phyloP scores from a whole-genome alignment of 345 rosid genomes.

The Raphanus sativus region DNA sequence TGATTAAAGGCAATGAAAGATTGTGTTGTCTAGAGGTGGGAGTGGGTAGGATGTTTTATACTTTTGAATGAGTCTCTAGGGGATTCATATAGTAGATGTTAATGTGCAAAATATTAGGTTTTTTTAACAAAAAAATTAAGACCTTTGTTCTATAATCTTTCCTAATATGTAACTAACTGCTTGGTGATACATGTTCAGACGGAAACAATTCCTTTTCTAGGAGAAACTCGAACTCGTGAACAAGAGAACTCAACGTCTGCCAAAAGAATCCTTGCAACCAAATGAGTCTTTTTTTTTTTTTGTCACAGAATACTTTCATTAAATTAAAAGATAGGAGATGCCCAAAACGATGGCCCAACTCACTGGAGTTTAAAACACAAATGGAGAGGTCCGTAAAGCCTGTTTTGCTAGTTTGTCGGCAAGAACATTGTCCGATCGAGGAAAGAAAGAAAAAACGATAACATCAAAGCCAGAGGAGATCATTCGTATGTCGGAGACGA shows the following conservation, averaged over 20 bases:
- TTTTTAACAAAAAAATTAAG: not conserved
- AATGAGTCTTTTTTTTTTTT: too few relatives aligned
- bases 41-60: slow-evolving; percentile 36
- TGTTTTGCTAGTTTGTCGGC: too few relatives aligned
- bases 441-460: too few relatives aligned
- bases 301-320: too few relatives aligned
- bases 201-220: not conserved
- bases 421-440: too few relatives aligned
- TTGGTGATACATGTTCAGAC: not conserved
- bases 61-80: slow-evolving; percentile 35
- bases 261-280: not conserved
- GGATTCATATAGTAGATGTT: slow-evolving; percentile 13
- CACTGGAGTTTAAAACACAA: too few relatives aligned
- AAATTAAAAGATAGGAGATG: too few relatives aligned
- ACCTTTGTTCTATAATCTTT: not conserved
- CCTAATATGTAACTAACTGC: not conserved
- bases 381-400: too few relatives aligned
- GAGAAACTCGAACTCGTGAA: not conserved
- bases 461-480: too few relatives aligned
- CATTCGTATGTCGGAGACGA: too few relatives aligned
- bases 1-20: slow-evolving; percentile 39
- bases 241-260: not conserved
- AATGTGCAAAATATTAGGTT: not conserved
- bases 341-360: too few relatives aligned
- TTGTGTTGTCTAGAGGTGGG: slow-evolving; percentile 40